Evolutionary conservation across 495 filamentous ascomycete genomes (phyloP).

Genomic region (Trichoderma orchidacearum): DNA sequence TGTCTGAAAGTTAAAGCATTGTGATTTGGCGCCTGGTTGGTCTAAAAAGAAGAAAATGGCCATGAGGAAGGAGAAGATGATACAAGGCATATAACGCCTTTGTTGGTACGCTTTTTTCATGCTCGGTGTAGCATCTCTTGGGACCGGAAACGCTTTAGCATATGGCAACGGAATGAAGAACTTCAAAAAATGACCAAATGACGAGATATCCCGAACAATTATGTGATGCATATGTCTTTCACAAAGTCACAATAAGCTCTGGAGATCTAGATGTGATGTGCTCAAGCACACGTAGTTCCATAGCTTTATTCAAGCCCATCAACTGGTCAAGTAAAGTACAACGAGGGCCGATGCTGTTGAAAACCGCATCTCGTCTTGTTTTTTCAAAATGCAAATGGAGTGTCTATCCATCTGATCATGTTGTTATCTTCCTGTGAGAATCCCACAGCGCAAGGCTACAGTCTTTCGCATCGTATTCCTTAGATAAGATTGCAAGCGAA

Average conservation of each 20-base stretch:
- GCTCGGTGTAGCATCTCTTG: slow-evolving; percentile 2
- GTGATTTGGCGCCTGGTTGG: slow-evolving; percentile 3
- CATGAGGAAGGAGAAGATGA: neutral
- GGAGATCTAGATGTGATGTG: too few relatives aligned
- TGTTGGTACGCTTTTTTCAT: slow-evolving; percentile 1
- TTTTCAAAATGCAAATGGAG: too few relatives aligned
- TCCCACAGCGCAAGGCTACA: too few relatives aligned
- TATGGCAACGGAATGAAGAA: slow-evolving; percentile 4
- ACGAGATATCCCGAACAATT: neutral
- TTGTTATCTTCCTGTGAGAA: too few relatives aligned
- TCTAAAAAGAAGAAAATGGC: neutral
- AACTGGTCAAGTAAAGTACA: too few relatives aligned
- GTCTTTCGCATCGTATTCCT: too few relatives aligned
- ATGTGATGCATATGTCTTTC: neutral
- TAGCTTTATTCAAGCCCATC: too few relatives aligned
- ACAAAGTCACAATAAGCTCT: neutral
- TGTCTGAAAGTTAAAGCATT: neutral
- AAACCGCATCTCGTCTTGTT: too few relatives aligned
- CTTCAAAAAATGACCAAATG: neutral
- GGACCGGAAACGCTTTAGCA: slow-evolving; percentile 2
- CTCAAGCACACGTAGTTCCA: too few relatives aligned
- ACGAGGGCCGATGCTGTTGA: too few relatives aligned
- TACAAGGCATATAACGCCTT: neutral
- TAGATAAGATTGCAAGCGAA: too few relatives aligned
- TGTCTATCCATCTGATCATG: too few relatives aligned